These are phyloP conservation scores for Pelargonium cotyledonis DNA, from an alignment of 441 rosid species.

Conservation along the genomic window DNA sequence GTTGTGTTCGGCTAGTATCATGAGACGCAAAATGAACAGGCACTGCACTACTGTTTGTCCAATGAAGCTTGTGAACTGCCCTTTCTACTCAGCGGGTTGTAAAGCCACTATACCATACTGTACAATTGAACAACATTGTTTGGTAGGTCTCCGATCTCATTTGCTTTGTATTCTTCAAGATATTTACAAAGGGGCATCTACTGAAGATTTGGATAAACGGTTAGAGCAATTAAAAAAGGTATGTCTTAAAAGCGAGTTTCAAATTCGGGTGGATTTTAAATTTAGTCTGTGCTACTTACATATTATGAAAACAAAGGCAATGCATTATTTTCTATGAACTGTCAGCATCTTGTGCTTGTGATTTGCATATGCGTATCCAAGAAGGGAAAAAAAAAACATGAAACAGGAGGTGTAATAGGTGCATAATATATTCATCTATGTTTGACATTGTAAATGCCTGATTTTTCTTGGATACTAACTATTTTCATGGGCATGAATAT, in stretches of 20 bases:
- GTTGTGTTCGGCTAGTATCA: conserved; percentile 51
- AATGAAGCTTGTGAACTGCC: conserved; percentile 80
- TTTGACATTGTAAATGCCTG: neutral
- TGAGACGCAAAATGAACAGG: conserved; percentile 84
- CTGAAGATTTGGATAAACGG: conserved; percentile 42
- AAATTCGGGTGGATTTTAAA: neutral
- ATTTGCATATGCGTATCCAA: neutral
- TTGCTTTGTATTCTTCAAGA: conserved; percentile 51
- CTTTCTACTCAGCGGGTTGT: conserved; percentile 75
- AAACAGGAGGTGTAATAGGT: too few relatives aligned
- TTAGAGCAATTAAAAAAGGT: conserved; percentile 68
- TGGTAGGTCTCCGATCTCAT: conserved; percentile 47
- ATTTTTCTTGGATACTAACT: neutral
- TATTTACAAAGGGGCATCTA: conserved; percentile 49
- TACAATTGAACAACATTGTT: conserved; percentile 47
- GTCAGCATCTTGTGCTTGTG: neutral
- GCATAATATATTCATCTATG: too few relatives aligned
- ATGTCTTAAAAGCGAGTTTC: conserved; percentile 4
- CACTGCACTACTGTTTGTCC: conserved; percentile 86
- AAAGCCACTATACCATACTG: conserved; percentile 46
- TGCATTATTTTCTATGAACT: too few relatives aligned
- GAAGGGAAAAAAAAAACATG: too few relatives aligned
- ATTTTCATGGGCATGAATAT: neutral
- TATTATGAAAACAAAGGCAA: neutral
- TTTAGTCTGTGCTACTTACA: neutral